Evolutionary conservation across 2,329 filamentous ascomycete genomes (phyloP), one percentile per base, ranked within the genome.

Genomic region (Fusarium armeniacum): DNA sequence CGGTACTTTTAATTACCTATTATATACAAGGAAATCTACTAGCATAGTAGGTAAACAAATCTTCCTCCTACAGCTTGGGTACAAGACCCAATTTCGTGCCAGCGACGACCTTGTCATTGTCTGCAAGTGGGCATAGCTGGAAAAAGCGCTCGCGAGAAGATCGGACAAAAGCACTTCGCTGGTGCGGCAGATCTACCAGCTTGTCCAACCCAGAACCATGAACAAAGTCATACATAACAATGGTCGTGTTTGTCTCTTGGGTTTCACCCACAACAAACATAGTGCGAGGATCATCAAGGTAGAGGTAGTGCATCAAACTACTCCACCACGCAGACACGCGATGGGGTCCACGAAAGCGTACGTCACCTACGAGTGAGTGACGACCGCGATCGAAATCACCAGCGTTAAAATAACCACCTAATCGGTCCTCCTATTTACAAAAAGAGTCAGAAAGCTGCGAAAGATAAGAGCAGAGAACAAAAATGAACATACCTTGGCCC

Each of bases 131-230:
- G 68, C 87, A 88, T 12, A 91, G 78, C 76, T 91, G 89, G 80
- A 92, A 92, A 82, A 91, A 93, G 59, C 89, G 83, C 76, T 90
- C 89, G 10, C 90, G 82, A 52, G 86, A 86, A 73, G 90, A 90
- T 62, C 84, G 83, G 76, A 91, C 85, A 65, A 92, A 85, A 3
- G 89, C 90, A 59, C 89, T 90, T 30, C 91, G 85, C 82, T 93
- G 93, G 72, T 92, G 88, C 6, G 90, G 89, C 66, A 93, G 79
- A 71, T 93, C 91, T 66, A 93, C 87, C 65, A 92, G 88, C 79
- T 91, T 91, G 72, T 91, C 89, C 38, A 93, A 82, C 9, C 88
- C 87, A 73, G 93, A 90, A 2, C 91, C 91, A 73, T 93, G 90
- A 52, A 90, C 87, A 56, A 92, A 86, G 72, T 94, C 91, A 77